Evolutionary conservation across 2,329 filamentous ascomycete genomes (phyloP).

Genomic region (Leptodontidium sp.): DNA sequence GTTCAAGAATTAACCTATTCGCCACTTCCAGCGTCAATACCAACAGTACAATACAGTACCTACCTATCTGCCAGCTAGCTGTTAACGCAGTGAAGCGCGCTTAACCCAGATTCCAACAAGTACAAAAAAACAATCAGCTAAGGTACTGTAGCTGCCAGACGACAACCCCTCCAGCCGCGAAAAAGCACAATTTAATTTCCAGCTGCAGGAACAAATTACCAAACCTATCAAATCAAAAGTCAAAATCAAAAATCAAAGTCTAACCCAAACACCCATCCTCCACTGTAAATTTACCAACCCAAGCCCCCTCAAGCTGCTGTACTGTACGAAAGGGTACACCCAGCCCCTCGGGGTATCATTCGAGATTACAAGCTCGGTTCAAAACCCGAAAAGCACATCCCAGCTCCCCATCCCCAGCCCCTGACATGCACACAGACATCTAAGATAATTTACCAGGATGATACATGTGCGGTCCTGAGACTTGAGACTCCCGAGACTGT

Average conservation of each 20-base stretch:
- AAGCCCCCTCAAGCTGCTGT: neutral
- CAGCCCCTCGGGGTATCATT: neutral
- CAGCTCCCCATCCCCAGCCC: neutral
- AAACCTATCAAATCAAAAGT: neutral
- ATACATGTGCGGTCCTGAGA: no score
- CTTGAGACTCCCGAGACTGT: no score
- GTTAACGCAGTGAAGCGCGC: no score
- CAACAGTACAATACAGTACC: no score
- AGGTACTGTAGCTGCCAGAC: neutral
- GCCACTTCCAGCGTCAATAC: neutral
- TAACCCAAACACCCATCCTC: neutral
- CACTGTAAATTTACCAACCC: neutral
- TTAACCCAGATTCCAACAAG: no score
- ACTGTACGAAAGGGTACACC: neutral
- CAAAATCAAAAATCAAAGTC: neutral
- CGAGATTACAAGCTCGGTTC: no score
- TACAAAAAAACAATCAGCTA: neutral
- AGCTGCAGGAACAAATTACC: neutral
- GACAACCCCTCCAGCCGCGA: neutral
- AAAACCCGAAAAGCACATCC: constrained; percentile 2
- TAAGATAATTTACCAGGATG: no score
- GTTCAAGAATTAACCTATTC: neutral
- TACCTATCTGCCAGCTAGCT: no score
- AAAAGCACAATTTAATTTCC: neutral
- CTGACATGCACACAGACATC: neutral